Conservation (phyloP, 2,329 filamentous ascomycete species). For the Sporothrix luriei region DNA sequence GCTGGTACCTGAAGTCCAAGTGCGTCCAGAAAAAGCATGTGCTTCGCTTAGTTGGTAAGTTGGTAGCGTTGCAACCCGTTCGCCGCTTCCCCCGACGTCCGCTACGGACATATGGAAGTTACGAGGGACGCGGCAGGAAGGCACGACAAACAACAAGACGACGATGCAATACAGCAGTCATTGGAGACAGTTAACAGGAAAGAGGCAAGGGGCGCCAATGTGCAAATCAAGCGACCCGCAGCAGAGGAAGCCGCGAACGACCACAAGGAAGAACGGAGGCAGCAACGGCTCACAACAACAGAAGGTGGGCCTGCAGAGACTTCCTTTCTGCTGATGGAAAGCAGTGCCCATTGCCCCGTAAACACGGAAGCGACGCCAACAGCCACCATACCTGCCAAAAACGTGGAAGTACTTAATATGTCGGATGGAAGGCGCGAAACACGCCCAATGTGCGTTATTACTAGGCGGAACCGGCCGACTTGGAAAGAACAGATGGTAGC, state of each 20-base stretch:
- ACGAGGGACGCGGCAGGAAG: slow-evolving; percentile 15
- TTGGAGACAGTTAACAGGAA: not conserved
- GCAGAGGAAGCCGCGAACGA: slow-evolving; percentile 13
- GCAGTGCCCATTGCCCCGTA: not conserved
- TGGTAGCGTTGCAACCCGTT: not conserved
- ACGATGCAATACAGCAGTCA: no score
- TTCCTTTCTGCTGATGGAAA: slow-evolving; percentile 5
- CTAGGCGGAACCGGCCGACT: slow-evolving; percentile 19
- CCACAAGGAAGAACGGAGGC: not conserved
- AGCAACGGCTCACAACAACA: not conserved
- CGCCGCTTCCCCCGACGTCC: not conserved
- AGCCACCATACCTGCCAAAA: not conserved
- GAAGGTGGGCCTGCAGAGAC: not conserved
- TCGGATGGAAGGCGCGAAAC: not conserved
- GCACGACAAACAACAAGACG: not conserved
- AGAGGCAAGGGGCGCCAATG: no score
- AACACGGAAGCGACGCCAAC: not conserved
- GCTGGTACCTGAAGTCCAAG: not conserved
- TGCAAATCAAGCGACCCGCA: no score
- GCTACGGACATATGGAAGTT: slow-evolving; percentile 25
- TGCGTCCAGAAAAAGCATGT: slow-evolving; percentile 18
- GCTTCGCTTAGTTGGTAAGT: slow-evolving; percentile 6
- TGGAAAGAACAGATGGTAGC: slow-evolving; percentile 8
- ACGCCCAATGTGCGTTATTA: not conserved
- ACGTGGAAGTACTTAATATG: not conserved